Evolutionary conservation across 495 filamentous ascomycete genomes (phyloP).

Genomic region (Chlorociboria aeruginascens): DNA sequence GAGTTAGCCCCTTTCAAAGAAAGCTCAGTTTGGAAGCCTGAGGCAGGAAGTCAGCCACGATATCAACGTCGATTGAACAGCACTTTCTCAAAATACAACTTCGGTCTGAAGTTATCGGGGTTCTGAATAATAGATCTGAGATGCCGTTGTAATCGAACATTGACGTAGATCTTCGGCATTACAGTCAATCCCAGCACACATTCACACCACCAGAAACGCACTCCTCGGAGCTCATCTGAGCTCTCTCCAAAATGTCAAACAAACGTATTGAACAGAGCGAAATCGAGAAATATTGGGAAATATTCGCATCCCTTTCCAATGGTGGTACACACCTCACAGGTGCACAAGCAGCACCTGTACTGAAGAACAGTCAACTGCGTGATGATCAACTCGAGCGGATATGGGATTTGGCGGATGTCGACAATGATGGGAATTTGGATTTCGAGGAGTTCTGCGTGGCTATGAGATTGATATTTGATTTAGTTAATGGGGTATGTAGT

Average conservation of each 20-base stretch:
- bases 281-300: constrained; percentile 98
- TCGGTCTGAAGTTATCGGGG: too few relatives aligned
- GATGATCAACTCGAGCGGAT: constrained; percentile 94
- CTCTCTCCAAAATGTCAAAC: constrained; percentile 41
- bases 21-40: too few relatives aligned
- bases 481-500: constrained; percentile 76
- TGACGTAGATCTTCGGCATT: too few relatives aligned
- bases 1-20: too few relatives aligned
- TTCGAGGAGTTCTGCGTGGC: constrained; percentile 99
- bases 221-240: background rate
- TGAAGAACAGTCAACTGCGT: constrained; percentile 87
- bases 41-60: too few relatives aligned
- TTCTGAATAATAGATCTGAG: too few relatives aligned
- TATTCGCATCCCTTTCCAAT: constrained; percentile 76
- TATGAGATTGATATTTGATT: constrained; percentile 92
- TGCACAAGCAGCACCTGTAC: constrained; percentile 81
- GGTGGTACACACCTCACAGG: constrained; percentile 79
- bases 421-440: constrained; percentile 90
- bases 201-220: background rate
- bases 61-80: too few relatives aligned
- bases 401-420: constrained; percentile 95
- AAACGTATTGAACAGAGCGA: constrained; percentile 90
- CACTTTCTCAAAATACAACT: too few relatives aligned
- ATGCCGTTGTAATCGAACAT: too few relatives aligned
- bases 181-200: too few relatives aligned